These are phyloP conservation scores for Agrocybe pediades DNA, from an alignment of 768 basidiomycete genomes.

Conservation along the genomic window DNA sequence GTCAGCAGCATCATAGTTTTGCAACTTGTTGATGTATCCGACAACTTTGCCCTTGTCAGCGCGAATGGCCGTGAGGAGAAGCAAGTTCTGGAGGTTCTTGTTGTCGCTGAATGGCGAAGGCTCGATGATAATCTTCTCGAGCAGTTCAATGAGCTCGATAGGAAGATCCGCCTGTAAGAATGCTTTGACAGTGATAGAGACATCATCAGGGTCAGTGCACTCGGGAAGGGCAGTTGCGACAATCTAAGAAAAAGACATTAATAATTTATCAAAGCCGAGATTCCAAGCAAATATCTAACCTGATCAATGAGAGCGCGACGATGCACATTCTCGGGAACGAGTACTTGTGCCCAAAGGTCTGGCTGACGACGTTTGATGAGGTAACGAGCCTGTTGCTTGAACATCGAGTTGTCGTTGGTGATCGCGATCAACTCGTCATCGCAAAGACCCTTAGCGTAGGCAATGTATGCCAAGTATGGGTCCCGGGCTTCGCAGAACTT, in stretches of 20 bases:
- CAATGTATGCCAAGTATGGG: conserved; percentile 98
- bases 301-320: conserved; percentile 94
- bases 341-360: conserved; percentile 96
- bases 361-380: conserved; percentile 94
- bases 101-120: conserved; percentile 98
- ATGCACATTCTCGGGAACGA: conserved; percentile 85
- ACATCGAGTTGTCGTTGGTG: conserved; percentile 99
- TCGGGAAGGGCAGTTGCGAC: conserved; percentile 95
- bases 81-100: conserved; percentile 91
- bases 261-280: neutral
- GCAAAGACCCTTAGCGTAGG: conserved; percentile 98
- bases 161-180: conserved; percentile 97
- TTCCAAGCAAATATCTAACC: conserved; percentile 38
- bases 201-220: conserved; percentile 97
- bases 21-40: conserved; percentile 95
- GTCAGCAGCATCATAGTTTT: conserved; percentile 92
- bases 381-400: conserved; percentile 99
- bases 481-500: conserved; percentile 99
- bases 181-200: conserved; percentile 97
- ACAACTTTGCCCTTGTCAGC: conserved; percentile 99
- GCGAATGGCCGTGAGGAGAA: conserved; percentile 93
- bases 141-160: conserved; percentile 92
- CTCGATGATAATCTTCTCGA: conserved; percentile 99
- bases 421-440: conserved; percentile 96
- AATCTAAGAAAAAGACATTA: conserved; percentile 49